Percentiles rank a stretch among this genome's conserved stretches.
phyloP scores from a whole-genome alignment of 2,329 filamentous ascomycete genomes.

The Berkeleyomyces basicola region DNA sequence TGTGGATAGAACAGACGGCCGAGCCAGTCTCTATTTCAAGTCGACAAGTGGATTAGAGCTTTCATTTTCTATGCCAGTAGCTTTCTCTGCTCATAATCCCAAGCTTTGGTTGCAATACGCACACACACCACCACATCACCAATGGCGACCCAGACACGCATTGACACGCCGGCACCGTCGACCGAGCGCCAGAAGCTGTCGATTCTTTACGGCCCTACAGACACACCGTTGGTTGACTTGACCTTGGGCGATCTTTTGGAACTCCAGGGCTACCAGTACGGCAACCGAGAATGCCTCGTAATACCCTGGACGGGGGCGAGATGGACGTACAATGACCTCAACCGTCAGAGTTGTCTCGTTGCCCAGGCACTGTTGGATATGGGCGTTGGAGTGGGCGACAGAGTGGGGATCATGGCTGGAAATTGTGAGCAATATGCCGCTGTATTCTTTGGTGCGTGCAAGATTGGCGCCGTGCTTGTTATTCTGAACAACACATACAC shows the following conservation, averaged over 20 bases:
- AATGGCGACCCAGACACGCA: constrained; percentile 13
- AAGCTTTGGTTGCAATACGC: no score
- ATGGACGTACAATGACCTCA: constrained; percentile 54
- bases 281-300: constrained; percentile 49
- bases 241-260: constrained; percentile 58
- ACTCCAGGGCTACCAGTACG: constrained; percentile 50
- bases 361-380: constrained; percentile 50
- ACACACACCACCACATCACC: background rate
- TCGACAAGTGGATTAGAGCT: background rate
- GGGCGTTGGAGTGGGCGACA: constrained; percentile 51
- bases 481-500: constrained; percentile 77
- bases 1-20: background rate
- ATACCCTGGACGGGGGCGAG: constrained; percentile 61
- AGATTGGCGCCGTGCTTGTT: constrained; percentile 51
- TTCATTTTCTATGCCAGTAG: no score
- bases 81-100: no score
- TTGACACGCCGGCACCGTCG: constrained; percentile 19
- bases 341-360: constrained; percentile 42
- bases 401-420: constrained; percentile 61
- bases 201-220: constrained; percentile 49
- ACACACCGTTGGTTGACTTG: constrained; percentile 53
- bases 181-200: constrained; percentile 29
- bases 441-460: constrained; percentile 55
- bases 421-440: constrained; percentile 69
- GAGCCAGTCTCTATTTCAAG: background rate